Evolutionary conservation across 2,329 filamentous ascomycete genomes (phyloP), one percentile per base, ranked within the genome.

Genomic region (Scolecobasidium constrictum): DNA sequence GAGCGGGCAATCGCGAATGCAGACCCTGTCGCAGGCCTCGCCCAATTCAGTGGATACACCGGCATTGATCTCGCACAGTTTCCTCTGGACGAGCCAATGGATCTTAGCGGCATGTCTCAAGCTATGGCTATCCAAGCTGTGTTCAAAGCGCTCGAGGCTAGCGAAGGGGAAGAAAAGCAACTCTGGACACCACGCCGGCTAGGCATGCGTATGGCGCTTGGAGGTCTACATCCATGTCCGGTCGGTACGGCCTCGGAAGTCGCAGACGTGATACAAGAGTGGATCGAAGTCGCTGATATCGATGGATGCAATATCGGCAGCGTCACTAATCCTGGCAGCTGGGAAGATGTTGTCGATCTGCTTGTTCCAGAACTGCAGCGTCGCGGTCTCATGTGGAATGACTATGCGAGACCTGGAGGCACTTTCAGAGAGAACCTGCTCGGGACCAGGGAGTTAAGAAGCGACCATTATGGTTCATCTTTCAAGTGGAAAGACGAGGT

Each of bases 211-310:
- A 42, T 46, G 38, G 44, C 44, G 33, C 44, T 46, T 20, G 44
- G 44, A 19, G 44, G 44, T 18, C 34, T 43, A 17, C 44, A 46
- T 46, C 44, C 44, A n/a, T 43, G 15, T 15, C 39, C 39, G 19
- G 35, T 46, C 9, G 44, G 44, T 1, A 36, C 31, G 13, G 39
- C 33, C 20, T 16, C 18, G 13, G 12, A 37, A n/a, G 39, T 46
- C 12, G 39, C 44, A 13, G 44, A 46, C 38, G 39, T 42, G 5
- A 35, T 46, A n/a, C 23, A 46, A 22, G 11, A 46, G 31, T 46
- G 44, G 44, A 35, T 34, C 20, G 20, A 35, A 7, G 44, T 22
- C 21, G 44, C 39, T 17, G 44, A 46, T 33, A 33, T 20, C 21
- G 43, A 45, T 19, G 44, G 44, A 11, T 46, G 34, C 34, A 46